Evolutionary conservation across 2,329 filamentous ascomycete species (phyloP).

Genomic region (Bipolaris oryzae): DNA sequence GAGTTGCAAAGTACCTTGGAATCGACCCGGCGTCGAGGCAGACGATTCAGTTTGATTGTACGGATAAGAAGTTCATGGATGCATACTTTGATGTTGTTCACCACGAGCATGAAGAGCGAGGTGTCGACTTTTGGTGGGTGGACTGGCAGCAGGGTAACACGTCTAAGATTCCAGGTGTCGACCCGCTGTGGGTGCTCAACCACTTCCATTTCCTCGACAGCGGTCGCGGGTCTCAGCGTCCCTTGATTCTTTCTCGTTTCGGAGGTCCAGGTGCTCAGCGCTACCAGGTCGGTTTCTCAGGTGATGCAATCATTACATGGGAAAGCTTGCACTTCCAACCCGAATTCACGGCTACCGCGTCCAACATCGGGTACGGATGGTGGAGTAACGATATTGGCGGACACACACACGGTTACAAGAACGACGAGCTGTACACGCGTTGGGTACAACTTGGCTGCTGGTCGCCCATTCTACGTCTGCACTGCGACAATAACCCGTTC

Average conservation of each 20-base stretch:
- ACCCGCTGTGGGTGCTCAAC: slow-evolving; percentile 69
- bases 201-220: slow-evolving; percentile 68
- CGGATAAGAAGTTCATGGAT: slow-evolving; percentile 60
- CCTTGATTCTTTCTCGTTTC: slow-evolving; percentile 66
- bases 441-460: slow-evolving; percentile 69
- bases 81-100: slow-evolving; percentile 66
- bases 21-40: slow-evolving; percentile 58
- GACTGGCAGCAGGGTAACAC: slow-evolving; percentile 69
- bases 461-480: slow-evolving; percentile 66
- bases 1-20: slow-evolving; percentile 59
- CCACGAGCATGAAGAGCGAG: slow-evolving; percentile 60
- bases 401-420: slow-evolving; percentile 61
- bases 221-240: slow-evolving; percentile 49
- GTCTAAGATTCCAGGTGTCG: slow-evolving; percentile 62
- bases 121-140: slow-evolving; percentile 70
- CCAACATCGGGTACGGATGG: slow-evolving; percentile 72
- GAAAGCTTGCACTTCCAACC: slow-evolving; percentile 67
- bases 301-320: slow-evolving; percentile 66
- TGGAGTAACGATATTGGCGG: slow-evolving; percentile 74
- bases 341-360: slow-evolving; percentile 69
- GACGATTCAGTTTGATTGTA: slow-evolving; percentile 63
- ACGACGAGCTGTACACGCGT: slow-evolving; percentile 64
- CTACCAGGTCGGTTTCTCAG: slow-evolving; percentile 69
- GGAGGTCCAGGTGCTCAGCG: slow-evolving; percentile 68
- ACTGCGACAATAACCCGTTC: slow-evolving; percentile 64